Conservation (phyloP, 2,329 filamentous ascomycete species). For the Dactylellina parvicollis region DNA sequence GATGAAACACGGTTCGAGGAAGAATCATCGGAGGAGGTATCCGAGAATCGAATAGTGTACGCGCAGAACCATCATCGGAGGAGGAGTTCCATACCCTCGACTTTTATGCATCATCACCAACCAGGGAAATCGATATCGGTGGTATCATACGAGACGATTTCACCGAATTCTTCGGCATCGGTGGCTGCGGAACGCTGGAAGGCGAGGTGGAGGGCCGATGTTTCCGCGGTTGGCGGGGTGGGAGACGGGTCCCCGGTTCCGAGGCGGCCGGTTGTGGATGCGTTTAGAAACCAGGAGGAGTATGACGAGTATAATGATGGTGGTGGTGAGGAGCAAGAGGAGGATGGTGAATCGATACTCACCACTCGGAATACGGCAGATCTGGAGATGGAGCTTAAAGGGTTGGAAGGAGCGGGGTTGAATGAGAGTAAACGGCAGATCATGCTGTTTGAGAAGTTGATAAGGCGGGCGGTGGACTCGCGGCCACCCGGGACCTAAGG, state of each 20-base stretch:
- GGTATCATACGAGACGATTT: conserved; percentile 45
- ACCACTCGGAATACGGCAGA: conserved; percentile 39
- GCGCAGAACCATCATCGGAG: conserved; percentile 18
- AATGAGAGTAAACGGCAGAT: conserved; percentile 52
- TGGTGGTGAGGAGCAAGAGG: conserved; percentile 10
- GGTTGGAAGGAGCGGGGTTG: conserved; percentile 36
- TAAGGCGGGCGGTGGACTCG: conserved; percentile 47
- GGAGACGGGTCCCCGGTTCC: conserved; percentile 29
- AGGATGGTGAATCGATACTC: conserved; percentile 13
- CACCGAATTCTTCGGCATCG: conserved; percentile 47
- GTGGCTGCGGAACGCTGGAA: conserved; percentile 39
- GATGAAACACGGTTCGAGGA: conserved; percentile 5
- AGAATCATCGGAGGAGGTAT: neutral
- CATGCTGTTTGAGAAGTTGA: conserved; percentile 48
- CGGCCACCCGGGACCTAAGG: conserved; percentile 15
- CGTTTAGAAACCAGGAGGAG: neutral
- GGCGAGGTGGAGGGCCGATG: conserved; percentile 3
- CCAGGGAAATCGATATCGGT: conserved; percentile 14
- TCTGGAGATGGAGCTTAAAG: conserved; percentile 41
- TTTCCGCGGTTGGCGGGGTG: neutral
- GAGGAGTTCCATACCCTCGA: conserved; percentile 49
- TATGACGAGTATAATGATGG: conserved; percentile 14
- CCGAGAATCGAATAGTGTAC: conserved; percentile 14
- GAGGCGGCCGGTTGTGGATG: neutral
- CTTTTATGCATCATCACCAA: conserved; percentile 48